Conservation (phyloP, 345 rosid genomes). For the Trapa incisa region DNA sequence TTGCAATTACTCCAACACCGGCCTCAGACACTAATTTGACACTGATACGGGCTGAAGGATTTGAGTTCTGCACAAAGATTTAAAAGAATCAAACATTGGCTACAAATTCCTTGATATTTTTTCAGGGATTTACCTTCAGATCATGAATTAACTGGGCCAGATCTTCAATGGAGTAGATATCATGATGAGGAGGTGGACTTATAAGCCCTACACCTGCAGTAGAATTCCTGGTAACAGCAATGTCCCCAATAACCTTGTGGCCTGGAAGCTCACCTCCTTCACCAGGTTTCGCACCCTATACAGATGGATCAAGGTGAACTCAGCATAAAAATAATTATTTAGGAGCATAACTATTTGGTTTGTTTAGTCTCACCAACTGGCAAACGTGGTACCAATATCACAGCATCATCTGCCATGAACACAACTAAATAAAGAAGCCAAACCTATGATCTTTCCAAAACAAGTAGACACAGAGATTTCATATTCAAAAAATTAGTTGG, state of each 20-base stretch:
- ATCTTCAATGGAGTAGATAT: slow-evolving; percentile 97
- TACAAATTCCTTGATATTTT: not conserved
- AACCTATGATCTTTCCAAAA: slow-evolving; percentile 12
- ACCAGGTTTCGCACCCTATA: slow-evolving; percentile 98
- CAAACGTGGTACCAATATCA: slow-evolving; percentile 11
- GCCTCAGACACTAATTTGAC: slow-evolving; percentile 97
- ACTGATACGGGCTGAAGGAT: slow-evolving; percentile 85
- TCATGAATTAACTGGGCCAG: slow-evolving; percentile 97
- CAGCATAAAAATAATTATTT: not conserved
- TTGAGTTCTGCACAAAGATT: slow-evolving; percentile 55
- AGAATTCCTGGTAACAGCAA: slow-evolving; percentile 90
- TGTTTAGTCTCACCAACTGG: slow-evolving; percentile 32
- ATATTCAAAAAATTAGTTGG: too few relatives aligned
- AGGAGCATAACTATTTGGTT: slow-evolving; percentile 8
- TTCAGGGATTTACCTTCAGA: slow-evolving; percentile 57
- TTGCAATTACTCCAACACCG: slow-evolving; percentile 98
- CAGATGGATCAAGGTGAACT: slow-evolving; percentile 7
- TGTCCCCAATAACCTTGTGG: slow-evolving; percentile 97
- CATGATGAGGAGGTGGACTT: slow-evolving; percentile 99
- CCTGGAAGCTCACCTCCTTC: slow-evolving; percentile 99
- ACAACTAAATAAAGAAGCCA: slow-evolving; percentile 16
- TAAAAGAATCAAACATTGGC: not conserved
- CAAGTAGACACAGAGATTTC: too few relatives aligned
- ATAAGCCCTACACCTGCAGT: slow-evolving; percentile 99
- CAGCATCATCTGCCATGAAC: slow-evolving; percentile 8